Conservation (phyloP, 208 protist species). For the Novymonas esmeraldas region DNA sequence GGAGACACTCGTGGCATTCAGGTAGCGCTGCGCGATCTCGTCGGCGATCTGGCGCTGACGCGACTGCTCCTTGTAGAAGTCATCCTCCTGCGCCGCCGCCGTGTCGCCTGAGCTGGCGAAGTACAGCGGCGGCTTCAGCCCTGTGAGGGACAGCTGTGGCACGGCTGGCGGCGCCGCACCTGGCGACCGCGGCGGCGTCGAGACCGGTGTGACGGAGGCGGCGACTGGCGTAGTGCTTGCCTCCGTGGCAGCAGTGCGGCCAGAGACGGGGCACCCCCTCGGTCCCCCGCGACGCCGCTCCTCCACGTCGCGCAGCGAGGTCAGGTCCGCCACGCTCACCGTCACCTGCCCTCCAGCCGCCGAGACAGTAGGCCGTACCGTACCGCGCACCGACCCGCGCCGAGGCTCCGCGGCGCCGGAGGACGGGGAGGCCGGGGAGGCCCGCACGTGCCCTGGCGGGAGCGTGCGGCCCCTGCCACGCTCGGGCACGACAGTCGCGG, state of each 20-base stretch:
- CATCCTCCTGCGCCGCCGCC: slow-evolving; percentile 37
- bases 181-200: neutral
- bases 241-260: neutral
- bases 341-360: neutral
- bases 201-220: neutral
- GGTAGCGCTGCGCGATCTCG: slow-evolving; percentile 12
- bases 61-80: slow-evolving; percentile 34
- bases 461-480: neutral
- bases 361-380: neutral
- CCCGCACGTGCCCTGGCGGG: neutral
- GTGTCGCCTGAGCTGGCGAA: slow-evolving; percentile 51
- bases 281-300: neutral
- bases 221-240: neutral
- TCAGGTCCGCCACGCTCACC: slow-evolving; percentile 14
- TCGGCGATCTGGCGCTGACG: slow-evolving; percentile 11
- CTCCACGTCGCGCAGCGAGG: slow-evolving; percentile 13
- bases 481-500: neutral
- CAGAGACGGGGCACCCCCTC: neutral
- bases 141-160: slow-evolving; percentile 35
- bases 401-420: neutral
- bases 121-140: slow-evolving; percentile 46
- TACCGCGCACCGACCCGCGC: neutral
- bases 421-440: neutral
- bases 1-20: slow-evolving; percentile 7
- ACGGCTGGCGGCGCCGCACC: slow-evolving; percentile 18